Conservation (phyloP, 2,329 filamentous ascomycete species). For the Penicillium carneum region DNA sequence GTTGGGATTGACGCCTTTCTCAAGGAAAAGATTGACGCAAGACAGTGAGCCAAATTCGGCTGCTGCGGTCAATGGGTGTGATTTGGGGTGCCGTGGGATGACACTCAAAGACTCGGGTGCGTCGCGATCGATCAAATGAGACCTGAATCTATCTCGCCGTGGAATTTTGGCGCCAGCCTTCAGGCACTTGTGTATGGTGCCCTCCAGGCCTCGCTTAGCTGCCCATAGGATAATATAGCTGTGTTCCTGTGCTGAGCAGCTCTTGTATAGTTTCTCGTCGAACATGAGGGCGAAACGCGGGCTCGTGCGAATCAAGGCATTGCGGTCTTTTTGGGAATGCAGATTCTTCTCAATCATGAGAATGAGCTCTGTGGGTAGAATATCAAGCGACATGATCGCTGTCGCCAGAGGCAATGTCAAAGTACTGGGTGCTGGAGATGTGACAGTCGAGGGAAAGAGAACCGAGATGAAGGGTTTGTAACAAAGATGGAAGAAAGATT, state of each 20-base stretch:
- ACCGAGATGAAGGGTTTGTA: not conserved
- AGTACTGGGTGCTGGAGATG: no score
- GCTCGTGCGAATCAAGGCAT: not conserved
- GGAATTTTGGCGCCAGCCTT: not conserved
- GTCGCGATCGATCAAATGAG: not conserved
- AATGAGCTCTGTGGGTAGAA: not conserved
- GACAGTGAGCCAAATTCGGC: not conserved
- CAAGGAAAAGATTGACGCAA: not conserved
- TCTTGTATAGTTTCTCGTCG: not conserved
- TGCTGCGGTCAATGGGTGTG: not conserved
- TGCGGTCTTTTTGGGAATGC: not conserved
- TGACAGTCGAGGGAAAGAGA: not conserved
- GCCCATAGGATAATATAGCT: not conserved
- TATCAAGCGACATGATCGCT: not conserved
- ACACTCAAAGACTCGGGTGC: not conserved
- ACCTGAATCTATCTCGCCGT: not conserved
- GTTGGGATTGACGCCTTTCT: not conserved
- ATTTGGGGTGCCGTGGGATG: not conserved
- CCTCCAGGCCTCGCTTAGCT: not conserved
- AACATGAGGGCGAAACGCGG: not conserved
- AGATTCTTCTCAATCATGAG: constrained; percentile 3
- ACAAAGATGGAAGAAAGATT: not conserved
- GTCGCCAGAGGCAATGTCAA: not conserved
- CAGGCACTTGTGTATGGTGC: constrained; percentile 6
- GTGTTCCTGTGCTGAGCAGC: not conserved